Evolutionary conservation across 305 asterid genomes (phyloP).

Genomic region (Fraxinus baroniana): DNA sequence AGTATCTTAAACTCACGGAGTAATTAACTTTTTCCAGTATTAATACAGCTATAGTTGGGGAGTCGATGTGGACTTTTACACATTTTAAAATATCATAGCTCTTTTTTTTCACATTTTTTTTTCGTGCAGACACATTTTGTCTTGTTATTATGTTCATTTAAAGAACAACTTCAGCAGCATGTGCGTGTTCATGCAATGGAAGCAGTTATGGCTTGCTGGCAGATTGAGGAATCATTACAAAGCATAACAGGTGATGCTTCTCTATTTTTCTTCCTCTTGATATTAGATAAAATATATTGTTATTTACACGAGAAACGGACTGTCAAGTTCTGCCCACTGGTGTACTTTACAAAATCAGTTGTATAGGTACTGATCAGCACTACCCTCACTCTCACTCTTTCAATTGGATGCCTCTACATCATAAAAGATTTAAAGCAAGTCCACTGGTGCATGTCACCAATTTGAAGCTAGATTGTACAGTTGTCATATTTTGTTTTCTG

Average conservation of each 20-base stretch:
- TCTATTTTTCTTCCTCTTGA: background rate
- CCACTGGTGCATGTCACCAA: background rate
- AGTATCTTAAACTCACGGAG: background rate
- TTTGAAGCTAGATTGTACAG: background rate
- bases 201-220: constrained; percentile 69
- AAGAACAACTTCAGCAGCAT: constrained; percentile 64
- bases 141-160: constrained; percentile 52
- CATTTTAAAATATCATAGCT: background rate
- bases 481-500: background rate
- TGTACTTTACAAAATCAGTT: background rate
- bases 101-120: constrained; percentile 5
- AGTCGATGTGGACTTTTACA: background rate
- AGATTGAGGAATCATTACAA: constrained; percentile 60
- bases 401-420: background rate
- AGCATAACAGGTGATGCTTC: constrained; percentile 50
- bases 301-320: background rate
- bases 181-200: constrained; percentile 69
- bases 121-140: constrained; percentile 49
- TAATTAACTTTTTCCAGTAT: background rate
- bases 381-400: background rate
- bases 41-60: background rate
- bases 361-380: background rate
- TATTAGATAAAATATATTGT: background rate
- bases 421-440: background rate
- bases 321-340: background rate